Base-by-base conservation (phyloP, 441 rosid genomes). In the Erodium trifolium region DNA sequence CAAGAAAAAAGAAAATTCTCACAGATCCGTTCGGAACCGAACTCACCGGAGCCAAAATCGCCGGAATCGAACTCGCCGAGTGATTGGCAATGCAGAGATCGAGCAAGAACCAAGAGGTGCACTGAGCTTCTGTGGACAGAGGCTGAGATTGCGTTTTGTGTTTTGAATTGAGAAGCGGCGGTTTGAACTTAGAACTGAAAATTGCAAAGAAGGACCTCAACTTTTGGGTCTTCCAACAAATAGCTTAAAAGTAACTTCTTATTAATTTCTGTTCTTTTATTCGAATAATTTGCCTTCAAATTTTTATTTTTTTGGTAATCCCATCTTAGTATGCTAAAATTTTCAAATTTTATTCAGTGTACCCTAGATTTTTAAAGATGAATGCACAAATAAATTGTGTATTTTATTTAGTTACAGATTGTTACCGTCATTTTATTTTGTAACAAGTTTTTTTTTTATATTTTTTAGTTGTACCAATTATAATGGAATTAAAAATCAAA, bases 1-100 rank as follows among this genome's bases (percentile, higher is more conserved):
- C 63, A 18, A 18, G 7, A 8, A 59, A 57, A 31, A 59, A 57
- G 29, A 9, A 18, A 17, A 57, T 9, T 7, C n/a, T 70, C 63
- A 19, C 34, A 67, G 66, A 75, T 74, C 62, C 5, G 35, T 10
- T 27, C 37, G 34, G 65, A 68, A 69, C 3, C 10, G 7, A 41
- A 41, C 45, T 41, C 45, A 2, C 45, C 45, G 45, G 45, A 41
- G 5, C 5, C 5, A 70, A 11, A 62, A 23, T 23, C 45, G 12
- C 45, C 45, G 45, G 45, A 41, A 41, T 41, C 5, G 71, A 11
- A 62, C 27, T 66, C 19, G 17, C 29, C 4, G 65, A 11, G 0
- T 41, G 34, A 37, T 43, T 1, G 13, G 65, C 14, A 62, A 12
- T 3, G 65, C 23, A 29, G 65, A 62, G 65, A 62, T 62, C 16